Percentiles rank a stretch among this genome's conserved stretches.
phyloP scores from a whole-genome alignment of 208 protist genomes.

The Leishmania braziliensis region DNA sequence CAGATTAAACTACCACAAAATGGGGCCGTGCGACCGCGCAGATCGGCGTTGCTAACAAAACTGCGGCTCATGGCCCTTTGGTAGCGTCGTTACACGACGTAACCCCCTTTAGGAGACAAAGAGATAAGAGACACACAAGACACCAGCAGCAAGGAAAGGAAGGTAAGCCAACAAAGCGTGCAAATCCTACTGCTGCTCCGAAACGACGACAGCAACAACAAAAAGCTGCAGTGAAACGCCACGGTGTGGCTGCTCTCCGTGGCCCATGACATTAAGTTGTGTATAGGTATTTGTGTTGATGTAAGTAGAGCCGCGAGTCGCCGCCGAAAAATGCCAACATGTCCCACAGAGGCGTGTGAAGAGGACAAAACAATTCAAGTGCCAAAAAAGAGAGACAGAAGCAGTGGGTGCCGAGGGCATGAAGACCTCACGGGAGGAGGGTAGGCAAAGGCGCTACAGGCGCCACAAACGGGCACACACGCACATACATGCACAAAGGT shows the following conservation, averaged over 20 bases:
- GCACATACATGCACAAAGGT: neutral
- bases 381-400: neutral
- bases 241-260: neutral
- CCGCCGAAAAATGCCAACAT: neutral
- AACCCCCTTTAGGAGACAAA: neutral
- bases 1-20: conserved; percentile 33
- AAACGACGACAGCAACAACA: neutral
- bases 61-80: conserved; percentile 43
- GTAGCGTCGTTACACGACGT: neutral
- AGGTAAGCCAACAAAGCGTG: neutral
- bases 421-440: neutral
- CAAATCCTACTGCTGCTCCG: neutral
- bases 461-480: neutral
- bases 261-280: neutral
- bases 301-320: neutral
- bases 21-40: conserved; percentile 37
- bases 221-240: neutral
- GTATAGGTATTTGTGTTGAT: neutral
- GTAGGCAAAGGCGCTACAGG: neutral
- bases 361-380: neutral
- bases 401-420: neutral
- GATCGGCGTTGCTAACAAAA: conserved; percentile 65
- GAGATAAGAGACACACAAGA: conserved; percentile 13
- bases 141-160: neutral
- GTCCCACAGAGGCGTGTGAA: neutral